Conservation (phyloP, 2,329 filamentous ascomycete genomes). For the Aspergillus neotritici region DNA sequence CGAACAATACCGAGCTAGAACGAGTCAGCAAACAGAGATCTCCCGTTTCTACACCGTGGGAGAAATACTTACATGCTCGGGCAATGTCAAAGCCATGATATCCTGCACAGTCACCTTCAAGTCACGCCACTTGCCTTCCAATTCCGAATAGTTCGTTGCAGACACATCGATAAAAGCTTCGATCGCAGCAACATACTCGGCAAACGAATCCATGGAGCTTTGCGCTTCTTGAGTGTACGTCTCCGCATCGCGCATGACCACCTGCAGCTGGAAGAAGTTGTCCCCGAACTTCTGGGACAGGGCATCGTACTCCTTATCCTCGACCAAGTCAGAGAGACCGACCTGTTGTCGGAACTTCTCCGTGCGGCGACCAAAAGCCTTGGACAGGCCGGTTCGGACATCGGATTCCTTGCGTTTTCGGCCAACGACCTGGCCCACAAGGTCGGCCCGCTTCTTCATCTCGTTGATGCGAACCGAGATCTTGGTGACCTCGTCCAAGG, state of each 20-base stretch:
- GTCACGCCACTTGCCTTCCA: constrained; percentile 90
- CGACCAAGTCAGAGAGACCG: constrained; percentile 59
- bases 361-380: constrained; percentile 82
- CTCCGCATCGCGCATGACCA: constrained; percentile 90
- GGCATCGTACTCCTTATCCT: constrained; percentile 76
- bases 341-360: constrained; percentile 75
- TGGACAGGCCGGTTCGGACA: constrained; percentile 74
- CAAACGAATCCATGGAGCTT: constrained; percentile 73
- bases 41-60: background rate
- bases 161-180: constrained; percentile 69
- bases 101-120: constrained; percentile 85
- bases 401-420: constrained; percentile 85
- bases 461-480: constrained; percentile 75
- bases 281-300: constrained; percentile 83
- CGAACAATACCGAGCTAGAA: constrained; percentile 59
- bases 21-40: constrained; percentile 2
- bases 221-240: constrained; percentile 79
- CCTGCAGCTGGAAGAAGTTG: constrained; percentile 85
- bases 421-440: constrained; percentile 82
- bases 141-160: constrained; percentile 69
- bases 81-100: constrained; percentile 73
- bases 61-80: constrained; percentile 65
- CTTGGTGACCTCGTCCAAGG: constrained; percentile 62
- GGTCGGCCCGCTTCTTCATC: constrained; percentile 87
- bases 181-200: constrained; percentile 73